These are phyloP conservation scores for Amphichorda felina DNA, from an alignment of 2,329 filamentous ascomycete genomes.

Conservation along the genomic window DNA sequence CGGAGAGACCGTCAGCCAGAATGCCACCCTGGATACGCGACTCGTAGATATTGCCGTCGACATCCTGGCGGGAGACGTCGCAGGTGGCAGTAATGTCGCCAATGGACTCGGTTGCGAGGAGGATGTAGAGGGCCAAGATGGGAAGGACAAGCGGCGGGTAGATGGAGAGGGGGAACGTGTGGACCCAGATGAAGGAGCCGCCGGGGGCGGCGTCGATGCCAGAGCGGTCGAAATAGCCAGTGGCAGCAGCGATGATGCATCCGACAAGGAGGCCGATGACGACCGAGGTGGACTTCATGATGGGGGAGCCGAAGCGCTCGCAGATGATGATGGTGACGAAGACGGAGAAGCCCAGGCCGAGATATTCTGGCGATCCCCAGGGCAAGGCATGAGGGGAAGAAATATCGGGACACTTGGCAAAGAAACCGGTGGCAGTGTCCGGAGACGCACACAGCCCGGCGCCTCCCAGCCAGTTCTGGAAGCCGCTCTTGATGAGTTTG, in stretches of 20 bases:
- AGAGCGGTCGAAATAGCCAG: slow-evolving; percentile 66
- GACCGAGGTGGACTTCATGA: slow-evolving; percentile 74
- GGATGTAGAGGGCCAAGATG: slow-evolving; percentile 56
- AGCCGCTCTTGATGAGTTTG: slow-evolving; percentile 57
- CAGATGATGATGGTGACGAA: slow-evolving; percentile 71
- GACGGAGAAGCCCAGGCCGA: slow-evolving; percentile 69
- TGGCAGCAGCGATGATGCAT: slow-evolving; percentile 67
- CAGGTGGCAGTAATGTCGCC: slow-evolving; percentile 73
- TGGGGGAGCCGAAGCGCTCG: slow-evolving; percentile 69
- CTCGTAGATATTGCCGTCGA: slow-evolving; percentile 61
- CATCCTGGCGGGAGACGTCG: slow-evolving; percentile 66
- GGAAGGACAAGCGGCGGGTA: slow-evolving; percentile 67
- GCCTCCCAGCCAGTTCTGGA: slow-evolving; percentile 70
- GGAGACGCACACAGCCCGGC: slow-evolving; percentile 42
- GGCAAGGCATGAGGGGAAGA: slow-evolving; percentile 58
- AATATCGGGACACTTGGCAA: slow-evolving; percentile 53
- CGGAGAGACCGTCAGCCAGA: slow-evolving; percentile 66
- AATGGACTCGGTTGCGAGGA: slow-evolving; percentile 68
- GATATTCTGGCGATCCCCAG: slow-evolving; percentile 70
- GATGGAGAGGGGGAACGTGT: slow-evolving; percentile 61
- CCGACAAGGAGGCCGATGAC: slow-evolving; percentile 63
- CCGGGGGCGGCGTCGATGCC: slow-evolving; percentile 60
- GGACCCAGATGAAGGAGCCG: slow-evolving; percentile 67
- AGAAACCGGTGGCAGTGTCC: slow-evolving; percentile 39
- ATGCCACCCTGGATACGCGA: slow-evolving; percentile 70